Base-by-base conservation (phyloP, 1,284 basidiomycete species). In the Trametes polyzona region DNA sequence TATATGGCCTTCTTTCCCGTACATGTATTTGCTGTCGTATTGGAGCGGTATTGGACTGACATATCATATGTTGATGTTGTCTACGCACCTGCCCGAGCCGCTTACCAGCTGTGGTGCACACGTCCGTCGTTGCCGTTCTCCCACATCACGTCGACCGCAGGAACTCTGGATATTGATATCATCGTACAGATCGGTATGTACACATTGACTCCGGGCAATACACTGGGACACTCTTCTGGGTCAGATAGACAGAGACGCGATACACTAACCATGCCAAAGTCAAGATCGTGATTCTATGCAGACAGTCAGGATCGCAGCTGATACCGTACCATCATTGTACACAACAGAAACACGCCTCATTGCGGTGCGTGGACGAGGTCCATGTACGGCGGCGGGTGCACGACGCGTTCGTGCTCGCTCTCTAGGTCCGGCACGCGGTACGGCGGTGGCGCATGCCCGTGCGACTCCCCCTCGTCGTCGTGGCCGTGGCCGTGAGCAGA, bases 381-480 rank as follows among this genome's bases (percentile, higher is more conserved):
- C 58, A 78, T 71, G 39, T 79, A 79, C 50, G 77, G 77, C 26
- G 76, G 76, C 21, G 77, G 77, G 40, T 66, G 69, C 4, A 67
- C 66, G 16, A 71, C 70, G 53, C 73, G 71, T 53, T 75, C 74
- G 54, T 74, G 72, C 47, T 78, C 71, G 49, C 24, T 61, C 62
- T 74, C 73, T 35, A 72, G 71, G 35, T 78, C 80, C 21, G 83
- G 80, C 46, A 82, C 78, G 47, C 83, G 78, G 71, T 90, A 90
- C 23, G 78, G 78, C 29, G 78, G 78, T 6, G 77, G 78, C 9
- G 76, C 76, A 58, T 78, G 72, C 30, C 72, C 71, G 47, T 71
- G 69, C 21, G 71, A 61, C n/a, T 62, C 63, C n/a, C 62, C 62
- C 30, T 60, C 60, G 35, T 47, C 60, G 41, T 40, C 37, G 8